These are phyloP conservation scores for Acephala macrosclerotiorum DNA, from an alignment of 2,329 filamentous ascomycete genomes.

Conservation along the genomic window DNA sequence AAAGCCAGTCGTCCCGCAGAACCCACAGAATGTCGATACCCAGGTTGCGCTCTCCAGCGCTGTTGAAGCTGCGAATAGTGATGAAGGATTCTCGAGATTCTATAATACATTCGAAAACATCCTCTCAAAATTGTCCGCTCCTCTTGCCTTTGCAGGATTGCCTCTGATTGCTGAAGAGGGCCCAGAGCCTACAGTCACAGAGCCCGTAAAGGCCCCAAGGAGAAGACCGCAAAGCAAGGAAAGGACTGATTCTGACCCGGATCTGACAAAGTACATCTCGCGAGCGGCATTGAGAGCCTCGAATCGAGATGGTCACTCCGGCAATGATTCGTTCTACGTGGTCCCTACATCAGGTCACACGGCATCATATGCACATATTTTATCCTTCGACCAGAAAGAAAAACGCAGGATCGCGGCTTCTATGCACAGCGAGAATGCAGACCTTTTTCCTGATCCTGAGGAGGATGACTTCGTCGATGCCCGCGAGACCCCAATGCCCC, in stretches of 20 bases:
- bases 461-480: slow-evolving; percentile 92
- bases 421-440: slow-evolving; percentile 47
- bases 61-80: slow-evolving; percentile 47
- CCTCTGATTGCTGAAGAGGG: slow-evolving; percentile 69
- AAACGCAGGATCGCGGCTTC: slow-evolving; percentile 65
- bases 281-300: slow-evolving; percentile 83
- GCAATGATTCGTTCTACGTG: slow-evolving; percentile 86
- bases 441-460: slow-evolving; percentile 56
- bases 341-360: slow-evolving; percentile 92
- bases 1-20: slow-evolving; percentile 42
- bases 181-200: slow-evolving; percentile 44
- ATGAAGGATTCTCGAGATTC: slow-evolving; percentile 88
- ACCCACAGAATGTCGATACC: slow-evolving; percentile 41
- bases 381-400: slow-evolving; percentile 74
- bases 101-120: slow-evolving; percentile 91
- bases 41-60: slow-evolving; percentile 44
- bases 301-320: slow-evolving; percentile 69
- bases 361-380: slow-evolving; percentile 90
- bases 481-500: slow-evolving; percentile 64
- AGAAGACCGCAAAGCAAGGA: slow-evolving; percentile 34
- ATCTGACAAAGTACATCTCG: slow-evolving; percentile 85
- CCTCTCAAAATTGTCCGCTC: slow-evolving; percentile 87
- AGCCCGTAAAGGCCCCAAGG: slow-evolving; percentile 49
- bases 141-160: slow-evolving; percentile 90
- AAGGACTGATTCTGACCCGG: slow-evolving; percentile 63